Conservation (phyloP, 108 stramenopile species). For the Aureococcus anophagefferens region DNA sequence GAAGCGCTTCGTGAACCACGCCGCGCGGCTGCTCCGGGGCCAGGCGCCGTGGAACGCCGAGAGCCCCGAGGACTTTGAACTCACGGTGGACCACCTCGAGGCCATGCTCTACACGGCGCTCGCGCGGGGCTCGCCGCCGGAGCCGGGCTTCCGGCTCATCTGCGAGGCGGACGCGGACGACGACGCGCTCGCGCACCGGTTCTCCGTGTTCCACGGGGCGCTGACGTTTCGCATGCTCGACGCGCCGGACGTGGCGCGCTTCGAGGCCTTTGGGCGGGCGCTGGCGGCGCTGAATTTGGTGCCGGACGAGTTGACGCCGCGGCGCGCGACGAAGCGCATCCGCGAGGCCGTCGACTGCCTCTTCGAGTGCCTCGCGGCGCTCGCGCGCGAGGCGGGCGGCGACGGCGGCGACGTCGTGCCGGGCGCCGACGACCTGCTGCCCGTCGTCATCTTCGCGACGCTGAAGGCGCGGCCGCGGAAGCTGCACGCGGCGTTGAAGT, state of each 20-base stretch:
- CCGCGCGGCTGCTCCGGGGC: neutral
- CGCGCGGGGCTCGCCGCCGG: too few relatives aligned
- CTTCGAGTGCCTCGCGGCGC: neutral
- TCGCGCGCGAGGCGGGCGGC: too few relatives aligned
- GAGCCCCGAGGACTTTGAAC: neutral
- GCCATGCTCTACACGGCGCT: neutral
- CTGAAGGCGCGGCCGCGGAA: neutral
- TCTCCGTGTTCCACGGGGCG: too few relatives aligned
- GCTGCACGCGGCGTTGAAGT: neutral
- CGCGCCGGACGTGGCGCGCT: neutral
- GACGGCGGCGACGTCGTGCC: neutral
- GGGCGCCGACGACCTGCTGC: neutral
- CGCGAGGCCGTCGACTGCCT: neutral
- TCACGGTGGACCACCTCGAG: too few relatives aligned
- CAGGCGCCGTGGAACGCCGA: neutral
- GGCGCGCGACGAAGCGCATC: neutral
- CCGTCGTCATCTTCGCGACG: neutral
- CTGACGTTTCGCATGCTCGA: neutral
- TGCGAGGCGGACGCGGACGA: neutral
- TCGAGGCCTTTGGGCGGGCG: neutral
- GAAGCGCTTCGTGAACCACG: neutral
- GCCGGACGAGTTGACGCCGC: neutral
- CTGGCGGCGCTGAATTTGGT: neutral
- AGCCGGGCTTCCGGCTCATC: neutral
- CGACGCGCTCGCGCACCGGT: neutral